phyloP scores from a whole-genome alignment of 352 stramenopile genomes.

The Saprolegnia diclina region DNA sequence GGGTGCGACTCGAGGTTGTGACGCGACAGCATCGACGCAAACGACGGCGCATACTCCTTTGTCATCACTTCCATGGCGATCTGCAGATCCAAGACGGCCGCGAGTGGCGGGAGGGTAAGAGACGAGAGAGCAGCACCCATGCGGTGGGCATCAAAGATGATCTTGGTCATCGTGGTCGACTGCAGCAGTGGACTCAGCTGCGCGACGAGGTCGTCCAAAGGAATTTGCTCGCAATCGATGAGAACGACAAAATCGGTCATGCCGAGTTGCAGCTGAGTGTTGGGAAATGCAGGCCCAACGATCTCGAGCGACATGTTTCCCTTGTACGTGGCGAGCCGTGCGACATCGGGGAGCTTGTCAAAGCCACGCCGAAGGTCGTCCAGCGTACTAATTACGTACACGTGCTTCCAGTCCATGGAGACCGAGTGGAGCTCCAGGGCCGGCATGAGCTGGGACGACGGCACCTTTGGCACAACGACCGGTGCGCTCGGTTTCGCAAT shows the following conservation, averaged over 20 bases:
- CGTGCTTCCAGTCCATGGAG: too few relatives aligned
- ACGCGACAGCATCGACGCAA: background rate
- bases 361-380: background rate
- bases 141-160: background rate
- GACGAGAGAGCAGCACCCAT: background rate
- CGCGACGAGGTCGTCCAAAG: background rate
- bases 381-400: background rate
- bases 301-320: background rate
- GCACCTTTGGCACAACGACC: too few relatives aligned
- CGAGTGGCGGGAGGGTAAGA: background rate
- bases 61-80: background rate
- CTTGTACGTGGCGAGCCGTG: background rate
- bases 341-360: background rate
- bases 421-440: too few relatives aligned
- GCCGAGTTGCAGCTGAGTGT: background rate
- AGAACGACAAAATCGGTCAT: background rate
- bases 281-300: background rate
- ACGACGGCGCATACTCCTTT: background rate
- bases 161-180: background rate
- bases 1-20: background rate
- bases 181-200: background rate
- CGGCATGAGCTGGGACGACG: too few relatives aligned
- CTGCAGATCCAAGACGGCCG: background rate
- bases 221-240: background rate
- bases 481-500: too few relatives aligned